phyloP scores from a whole-genome alignment of 805 yeast species.

The Myxozyma neotropica region DNA sequence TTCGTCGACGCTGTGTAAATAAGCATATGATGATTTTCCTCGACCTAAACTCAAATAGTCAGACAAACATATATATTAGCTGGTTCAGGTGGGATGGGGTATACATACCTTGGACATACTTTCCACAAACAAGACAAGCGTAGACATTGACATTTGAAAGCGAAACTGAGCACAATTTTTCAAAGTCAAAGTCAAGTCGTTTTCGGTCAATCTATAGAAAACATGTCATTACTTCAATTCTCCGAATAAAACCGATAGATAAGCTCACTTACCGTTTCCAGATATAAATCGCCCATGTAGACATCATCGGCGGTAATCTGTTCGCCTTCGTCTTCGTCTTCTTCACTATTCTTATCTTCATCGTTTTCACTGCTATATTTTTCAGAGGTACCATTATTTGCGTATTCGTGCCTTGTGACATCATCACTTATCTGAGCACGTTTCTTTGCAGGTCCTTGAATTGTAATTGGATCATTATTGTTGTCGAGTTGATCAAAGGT shows the following conservation, averaged over 20 bases:
- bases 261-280: conserved; percentile 33
- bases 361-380: background rate
- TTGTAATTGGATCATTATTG: background rate
- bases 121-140: conserved; percentile 75
- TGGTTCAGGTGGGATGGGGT: too few relatives aligned
- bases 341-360: conserved; percentile 18
- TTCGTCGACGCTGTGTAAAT: conserved; percentile 62
- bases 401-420: background rate
- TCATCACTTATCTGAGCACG: conserved; percentile 1
- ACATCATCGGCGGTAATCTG: background rate
- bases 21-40: conserved; percentile 64
- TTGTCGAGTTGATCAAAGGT: background rate
- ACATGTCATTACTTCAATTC: background rate
- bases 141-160: conserved; percentile 64
- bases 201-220: conserved; percentile 23
- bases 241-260: background rate
- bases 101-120: conserved; percentile 53
- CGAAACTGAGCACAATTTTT: conserved; percentile 65
- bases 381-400: background rate
- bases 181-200: conserved; percentile 66
- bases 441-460: background rate
- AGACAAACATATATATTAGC: background rate
- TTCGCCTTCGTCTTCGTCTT: conserved; percentile 17
- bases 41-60: conserved; percentile 50
- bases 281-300: conserved; percentile 24